Evolutionary conservation across 2,329 filamentous ascomycete genomes (phyloP), one percentile per base, ranked within the genome.

Genomic region (Lasiodiplodia sp.): DNA sequence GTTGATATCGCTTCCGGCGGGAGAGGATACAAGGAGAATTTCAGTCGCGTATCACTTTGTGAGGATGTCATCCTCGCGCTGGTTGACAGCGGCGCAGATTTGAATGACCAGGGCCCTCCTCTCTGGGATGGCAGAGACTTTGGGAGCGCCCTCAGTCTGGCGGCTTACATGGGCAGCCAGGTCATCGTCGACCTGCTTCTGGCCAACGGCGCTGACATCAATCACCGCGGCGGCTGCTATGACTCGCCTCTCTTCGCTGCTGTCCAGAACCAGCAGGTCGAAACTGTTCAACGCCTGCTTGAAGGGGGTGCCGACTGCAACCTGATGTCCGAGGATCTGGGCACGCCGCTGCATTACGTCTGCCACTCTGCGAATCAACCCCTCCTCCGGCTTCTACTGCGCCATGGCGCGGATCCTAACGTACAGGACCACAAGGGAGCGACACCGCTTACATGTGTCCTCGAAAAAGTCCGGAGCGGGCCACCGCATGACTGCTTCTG

Each of bases 371-470:
- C 2, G 10, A 1, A 14, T 16, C n/a, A 28, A 16, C 55, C 55
- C 7, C 6, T 18, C 5, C 2, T 58, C 2, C 28, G 16, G 31
- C 55, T 58, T 11, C 14, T 58, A 2, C 55, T 58, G 3, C 28
- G 55, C 3, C 55, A 58, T 58, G 55, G 55, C 10, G 55, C 55
- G 1, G 18, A 58, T 37, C 28, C 55, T n/a, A 58, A 58, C 18
- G 7, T 12, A 21, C 12, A 25, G 16, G 51, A 53, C 8, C 11
- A 3, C 0, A 14, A 53, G 51, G 21, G 23, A 16, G 51, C 18
- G 4, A 53, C n/a, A 11, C 51, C 51, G 4, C 51, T 53, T 10
- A 25, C 51, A 10, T 21, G 28, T 3, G 11, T 21, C 23, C 28
- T 53, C 51, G 14, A 53, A 28, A 25, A 21, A 12, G 11, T 1